Conservation (phyloP, 2,329 filamentous ascomycete genomes). For the Metarhizium brunneum region DNA sequence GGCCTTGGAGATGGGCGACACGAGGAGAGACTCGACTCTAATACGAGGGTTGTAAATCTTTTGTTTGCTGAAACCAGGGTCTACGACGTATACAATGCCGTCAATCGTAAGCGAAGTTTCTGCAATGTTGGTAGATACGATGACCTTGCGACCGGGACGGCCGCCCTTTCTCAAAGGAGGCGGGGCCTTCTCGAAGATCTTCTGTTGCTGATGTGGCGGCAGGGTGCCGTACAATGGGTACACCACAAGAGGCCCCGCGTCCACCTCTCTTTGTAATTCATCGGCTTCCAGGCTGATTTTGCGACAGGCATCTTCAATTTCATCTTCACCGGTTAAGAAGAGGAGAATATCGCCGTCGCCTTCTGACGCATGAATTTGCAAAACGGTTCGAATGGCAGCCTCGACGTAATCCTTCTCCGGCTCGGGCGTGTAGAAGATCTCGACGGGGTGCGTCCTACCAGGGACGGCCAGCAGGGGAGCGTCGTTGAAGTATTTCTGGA, state of each 20-base stretch:
- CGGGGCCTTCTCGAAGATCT: constrained; percentile 88
- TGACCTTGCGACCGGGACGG: constrained; percentile 82
- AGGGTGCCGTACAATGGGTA: constrained; percentile 93
- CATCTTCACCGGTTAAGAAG: constrained; percentile 95
- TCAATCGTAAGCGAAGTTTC: constrained; percentile 97
- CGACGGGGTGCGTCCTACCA: constrained; percentile 89
- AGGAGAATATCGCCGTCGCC: constrained; percentile 85
- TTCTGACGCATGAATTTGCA: constrained; percentile 94
- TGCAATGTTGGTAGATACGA: constrained; percentile 94
- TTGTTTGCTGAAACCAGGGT: constrained; percentile 97
- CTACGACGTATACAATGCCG: constrained; percentile 98
- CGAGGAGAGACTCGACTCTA: constrained; percentile 91
- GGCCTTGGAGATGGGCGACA: constrained; percentile 95
- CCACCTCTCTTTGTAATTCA: constrained; percentile 83
- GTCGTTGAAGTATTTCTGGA: constrained; percentile 93
- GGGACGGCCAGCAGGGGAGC: constrained; percentile 90
- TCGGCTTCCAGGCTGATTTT: constrained; percentile 88
- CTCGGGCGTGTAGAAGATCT: constrained; percentile 97
- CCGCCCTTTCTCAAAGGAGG: constrained; percentile 63
- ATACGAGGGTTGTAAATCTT: constrained; percentile 98
- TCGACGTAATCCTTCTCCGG: constrained; percentile 96
- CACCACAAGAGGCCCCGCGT: constrained; percentile 79
- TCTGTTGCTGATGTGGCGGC: constrained; percentile 86
- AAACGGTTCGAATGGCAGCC: constrained; percentile 83
- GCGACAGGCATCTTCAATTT: constrained; percentile 92